Evolutionary conservation across 306 rosid species (phyloP).

Genomic region (Betula pendula): DNA sequence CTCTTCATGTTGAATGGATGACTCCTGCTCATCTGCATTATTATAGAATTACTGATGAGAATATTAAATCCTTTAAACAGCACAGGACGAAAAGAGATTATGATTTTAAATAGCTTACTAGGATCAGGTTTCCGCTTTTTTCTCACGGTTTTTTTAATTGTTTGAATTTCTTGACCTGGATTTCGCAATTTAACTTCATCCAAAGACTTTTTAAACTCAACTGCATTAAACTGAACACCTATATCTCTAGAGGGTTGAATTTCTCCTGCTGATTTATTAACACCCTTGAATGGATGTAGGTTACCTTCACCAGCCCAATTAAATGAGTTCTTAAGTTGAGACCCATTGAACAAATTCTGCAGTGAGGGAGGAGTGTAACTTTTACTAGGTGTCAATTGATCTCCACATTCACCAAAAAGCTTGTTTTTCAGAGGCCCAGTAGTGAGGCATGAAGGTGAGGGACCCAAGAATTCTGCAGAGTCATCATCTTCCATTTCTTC

Average conservation of each 20-base stretch:
- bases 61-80: slow-evolving; percentile 16
- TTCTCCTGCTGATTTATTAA: slow-evolving; percentile 39
- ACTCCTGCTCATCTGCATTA: slow-evolving; percentile 62
- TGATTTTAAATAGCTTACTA: slow-evolving; percentile 36
- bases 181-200: slow-evolving; percentile 58
- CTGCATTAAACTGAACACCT: slow-evolving; percentile 69
- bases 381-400: slow-evolving; percentile 42
- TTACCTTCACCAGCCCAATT: slow-evolving; percentile 63
- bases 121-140: slow-evolving; percentile 74
- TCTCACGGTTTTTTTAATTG: slow-evolving; percentile 42
- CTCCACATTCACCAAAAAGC: slow-evolving; percentile 44
- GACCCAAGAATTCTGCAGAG: slow-evolving; percentile 46
- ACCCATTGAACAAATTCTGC: slow-evolving; percentile 78
- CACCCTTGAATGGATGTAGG: slow-evolving; percentile 43
- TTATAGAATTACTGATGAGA: slow-evolving; percentile 19
- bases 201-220: slow-evolving; percentile 66
- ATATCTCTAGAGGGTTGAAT: slow-evolving; percentile 50
- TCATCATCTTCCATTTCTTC: slow-evolving; percentile 91
- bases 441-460: slow-evolving; percentile 31
- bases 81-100: slow-evolving; percentile 9
- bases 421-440: slow-evolving; percentile 48
- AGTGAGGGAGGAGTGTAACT: slow-evolving; percentile 53
- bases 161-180: slow-evolving; percentile 47
- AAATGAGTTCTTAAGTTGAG: slow-evolving; percentile 52
- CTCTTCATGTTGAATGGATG: slow-evolving; percentile 61